Evolutionary conservation across 805 yeast species (phyloP), one percentile per base, ranked within the genome.

Genomic region (Hermanozyma aechmeae): DNA sequence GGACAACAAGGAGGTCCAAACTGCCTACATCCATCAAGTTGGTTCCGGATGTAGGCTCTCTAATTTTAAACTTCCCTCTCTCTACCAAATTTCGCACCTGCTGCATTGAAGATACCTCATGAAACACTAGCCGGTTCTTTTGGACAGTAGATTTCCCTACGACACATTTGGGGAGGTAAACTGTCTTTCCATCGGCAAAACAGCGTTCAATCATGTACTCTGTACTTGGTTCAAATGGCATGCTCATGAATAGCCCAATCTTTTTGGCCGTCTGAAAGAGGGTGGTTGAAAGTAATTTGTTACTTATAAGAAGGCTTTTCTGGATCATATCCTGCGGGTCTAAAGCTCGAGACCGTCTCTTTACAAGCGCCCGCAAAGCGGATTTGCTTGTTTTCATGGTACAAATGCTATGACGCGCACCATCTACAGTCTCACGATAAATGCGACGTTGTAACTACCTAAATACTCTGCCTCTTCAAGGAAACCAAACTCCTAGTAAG

Each of bases 201-300:
- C 82, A 71, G 12, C 58, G 35, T 25, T 58, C 40, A 3, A 87
- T 69, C 8, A 86, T 51, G 1, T 47, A 48, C 7, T 50, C 42
- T 0, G 96, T 86, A 32, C 70, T 69, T 2, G 81, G 59, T 51
- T 87, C 96, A 28, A 74, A 65, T 2, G 79, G 84, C 86, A 87
- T 79, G 48, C 71, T 75, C 81, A 86, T 71, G 45, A 73, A 87
- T 17, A 84, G 46, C 0, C 79, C 95, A 2, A 86, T 49, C 4
- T 49, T 59, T 7, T 45, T 41, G 0, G 86, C 72, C 0, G 38
- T 29, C 29, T 48, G 38, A 40, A 75, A 76, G n/a, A n/a, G n/a
- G n/a, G n/a, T n/a, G n/a, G n/a, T n/a, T n/a, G n/a, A n/a, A n/a
- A n/a, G n/a, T n/a, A n/a, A n/a, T n/a, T n/a, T n/a, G n/a, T n/a